Percentiles rank a stretch among this genome's conserved stretches.
Conservation (phyloP, 2,329 filamentous ascomycete species). For the Ceratocystis papillata region DNA sequence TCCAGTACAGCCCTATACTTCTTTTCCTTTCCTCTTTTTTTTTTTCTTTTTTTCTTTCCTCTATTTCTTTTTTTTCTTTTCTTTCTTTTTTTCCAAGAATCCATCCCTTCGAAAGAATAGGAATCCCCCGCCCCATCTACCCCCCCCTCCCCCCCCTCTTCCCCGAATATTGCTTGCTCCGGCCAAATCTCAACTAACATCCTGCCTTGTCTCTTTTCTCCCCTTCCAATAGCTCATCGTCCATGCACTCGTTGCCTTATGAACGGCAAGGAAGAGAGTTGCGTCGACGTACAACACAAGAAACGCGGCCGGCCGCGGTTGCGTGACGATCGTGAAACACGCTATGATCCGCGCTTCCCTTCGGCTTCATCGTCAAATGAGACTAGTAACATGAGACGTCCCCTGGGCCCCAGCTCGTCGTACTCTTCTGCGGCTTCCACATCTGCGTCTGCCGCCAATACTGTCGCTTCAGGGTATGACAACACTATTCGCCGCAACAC, state of each 20-base stretch:
- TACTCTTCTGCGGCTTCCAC: slow-evolving; percentile 20
- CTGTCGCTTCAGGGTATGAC: slow-evolving; percentile 33
- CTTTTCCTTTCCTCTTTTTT: no score
- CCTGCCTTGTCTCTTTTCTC: neutral
- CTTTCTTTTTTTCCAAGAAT: no score
- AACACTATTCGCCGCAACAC: slow-evolving; percentile 9
- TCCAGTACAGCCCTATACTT: no score
- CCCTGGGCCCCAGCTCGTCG: slow-evolving; percentile 19
- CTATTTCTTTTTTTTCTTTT: no score
- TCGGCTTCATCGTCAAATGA: slow-evolving; percentile 29
- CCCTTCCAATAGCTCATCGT: slow-evolving; percentile 48
- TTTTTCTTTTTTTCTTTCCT: no score
- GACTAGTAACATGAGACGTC: slow-evolving; percentile 19
- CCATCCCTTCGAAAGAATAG: neutral
- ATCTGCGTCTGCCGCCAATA: neutral
- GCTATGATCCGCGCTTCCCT: slow-evolving; percentile 44
- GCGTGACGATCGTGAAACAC: slow-evolving; percentile 56
- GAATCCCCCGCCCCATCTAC: no score
- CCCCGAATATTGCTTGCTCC: slow-evolving; percentile 22
- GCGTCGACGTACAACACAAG: slow-evolving; percentile 76
- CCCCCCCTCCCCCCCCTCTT: neutral
- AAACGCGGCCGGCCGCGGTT: slow-evolving; percentile 69
- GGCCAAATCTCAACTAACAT: no score
- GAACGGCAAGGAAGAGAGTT: slow-evolving; percentile 70
- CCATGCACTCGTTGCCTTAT: slow-evolving; percentile 67